A percentile compares a stretch with the other conserved stretches of the same genome.
These are phyloP conservation scores for Verticillium nonalfalfae DNA, from an alignment of 2,329 filamentous ascomycete genomes.

Conservation along the genomic window DNA sequence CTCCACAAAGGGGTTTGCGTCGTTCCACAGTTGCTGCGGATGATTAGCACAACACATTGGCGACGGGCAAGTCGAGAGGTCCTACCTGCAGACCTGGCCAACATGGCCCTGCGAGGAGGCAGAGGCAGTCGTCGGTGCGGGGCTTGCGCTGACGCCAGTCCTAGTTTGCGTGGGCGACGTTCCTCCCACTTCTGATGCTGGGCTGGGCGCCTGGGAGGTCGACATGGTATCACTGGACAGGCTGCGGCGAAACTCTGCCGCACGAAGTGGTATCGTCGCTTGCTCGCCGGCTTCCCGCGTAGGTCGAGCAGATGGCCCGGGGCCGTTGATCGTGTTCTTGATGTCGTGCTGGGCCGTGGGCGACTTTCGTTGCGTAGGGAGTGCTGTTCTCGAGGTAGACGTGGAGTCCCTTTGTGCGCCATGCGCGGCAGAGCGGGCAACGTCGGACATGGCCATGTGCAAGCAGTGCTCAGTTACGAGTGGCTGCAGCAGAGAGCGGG, in stretches of 20 bases:
- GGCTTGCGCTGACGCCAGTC: slow-evolving; percentile 6
- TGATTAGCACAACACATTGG: slow-evolving; percentile 13
- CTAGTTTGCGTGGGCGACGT: slow-evolving; percentile 5
- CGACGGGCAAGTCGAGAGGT: slow-evolving; percentile 1
- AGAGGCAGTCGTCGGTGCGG: slow-evolving; percentile 6
- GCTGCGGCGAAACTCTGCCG: slow-evolving; percentile 2
- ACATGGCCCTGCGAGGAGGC: slow-evolving; percentile 27
- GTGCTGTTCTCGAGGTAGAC: slow-evolving; percentile 10
- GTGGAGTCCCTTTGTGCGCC: slow-evolving; percentile 6
- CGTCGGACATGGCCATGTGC: slow-evolving; percentile 13
- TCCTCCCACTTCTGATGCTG: slow-evolving; percentile 7
- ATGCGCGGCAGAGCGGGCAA: slow-evolving; percentile 8
- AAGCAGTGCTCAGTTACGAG: neutral
- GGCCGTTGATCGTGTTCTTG: neutral
- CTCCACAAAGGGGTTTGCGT: slow-evolving; percentile 93
- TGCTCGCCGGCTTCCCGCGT: neutral
- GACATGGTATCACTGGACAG: slow-evolving; percentile 10
- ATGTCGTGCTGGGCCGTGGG: neutral
- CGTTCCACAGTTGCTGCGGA: slow-evolving; percentile 80
- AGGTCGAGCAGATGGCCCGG: neutral
- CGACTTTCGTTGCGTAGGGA: slow-evolving; percentile 12
- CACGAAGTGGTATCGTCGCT: neutral
- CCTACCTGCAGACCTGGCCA: slow-evolving; percentile 69
- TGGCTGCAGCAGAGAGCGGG: neutral
- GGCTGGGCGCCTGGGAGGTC: slow-evolving; percentile 9